Evolutionary conservation across 1,284 basidiomycete species (phyloP).

Genomic region (Melampsora abietis-canadensis): DNA sequence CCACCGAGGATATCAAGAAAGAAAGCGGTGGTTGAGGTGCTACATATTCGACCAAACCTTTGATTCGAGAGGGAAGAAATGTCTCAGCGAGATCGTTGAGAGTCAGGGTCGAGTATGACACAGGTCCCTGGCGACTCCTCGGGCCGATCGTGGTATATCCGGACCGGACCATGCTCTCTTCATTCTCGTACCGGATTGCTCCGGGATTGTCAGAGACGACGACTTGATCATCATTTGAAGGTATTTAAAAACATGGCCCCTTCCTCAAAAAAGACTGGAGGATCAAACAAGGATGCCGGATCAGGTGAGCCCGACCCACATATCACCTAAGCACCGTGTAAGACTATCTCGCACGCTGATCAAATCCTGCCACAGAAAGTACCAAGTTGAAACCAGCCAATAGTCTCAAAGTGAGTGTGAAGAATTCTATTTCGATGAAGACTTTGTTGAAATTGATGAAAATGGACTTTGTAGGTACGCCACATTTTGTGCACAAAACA

Average conservation of each 20-base stretch:
- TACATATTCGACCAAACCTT: too few relatives aligned
- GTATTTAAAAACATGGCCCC: not conserved
- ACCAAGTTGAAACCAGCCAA: constrained; percentile 65
- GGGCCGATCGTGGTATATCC: too few relatives aligned
- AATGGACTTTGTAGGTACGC: constrained; percentile 56
- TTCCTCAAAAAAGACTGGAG: not conserved
- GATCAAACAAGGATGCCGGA: not conserved
- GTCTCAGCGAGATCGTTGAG: too few relatives aligned
- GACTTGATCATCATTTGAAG: too few relatives aligned
- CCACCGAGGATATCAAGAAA: too few relatives aligned
- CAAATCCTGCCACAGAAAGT: not conserved
- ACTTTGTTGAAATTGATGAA: not conserved
- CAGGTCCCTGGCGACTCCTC: too few relatives aligned
- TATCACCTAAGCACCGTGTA: not conserved
- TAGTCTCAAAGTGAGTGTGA: constrained; percentile 62
- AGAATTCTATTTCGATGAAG: not conserved
- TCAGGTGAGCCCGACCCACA: not conserved
- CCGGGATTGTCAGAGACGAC: too few relatives aligned
- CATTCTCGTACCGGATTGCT: too few relatives aligned
- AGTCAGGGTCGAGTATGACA: too few relatives aligned
- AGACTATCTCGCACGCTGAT: not conserved
- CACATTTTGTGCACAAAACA: constrained; percentile 84
- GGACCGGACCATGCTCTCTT: too few relatives aligned
- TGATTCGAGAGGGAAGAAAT: too few relatives aligned
- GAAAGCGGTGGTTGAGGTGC: too few relatives aligned